Evolutionary conservation across 108 stramenopile genomes (phyloP), one percentile per base, ranked within the genome.

Genomic region (Asterionellopsis glacialis): DNA sequence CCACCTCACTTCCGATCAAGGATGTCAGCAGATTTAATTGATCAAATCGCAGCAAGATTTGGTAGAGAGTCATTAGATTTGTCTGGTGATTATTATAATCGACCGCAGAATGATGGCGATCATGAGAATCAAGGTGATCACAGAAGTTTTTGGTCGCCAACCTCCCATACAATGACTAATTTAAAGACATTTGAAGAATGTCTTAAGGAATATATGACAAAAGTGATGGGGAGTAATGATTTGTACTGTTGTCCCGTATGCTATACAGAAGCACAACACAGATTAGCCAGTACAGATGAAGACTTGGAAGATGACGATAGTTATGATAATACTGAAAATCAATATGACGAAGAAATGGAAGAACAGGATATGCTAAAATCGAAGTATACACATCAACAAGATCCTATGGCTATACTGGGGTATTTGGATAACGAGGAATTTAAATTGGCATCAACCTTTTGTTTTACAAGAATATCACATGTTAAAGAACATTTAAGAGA

Each of bases 41-140:
- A 92, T 70, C 90, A 88, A 58, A 92, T 92, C 39, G 81, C 83
- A 19, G 84, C 77, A 19, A 71, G 77, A 18, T 92, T 92, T 68
- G 87, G 90, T 16, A 63, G 85, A 24, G 63, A 59, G 6, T 85
- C 90, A 24, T 61, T 87, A 18, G 64, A 84, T 1, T 58, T 88
- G 49, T 59, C 83, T 18, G 79, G 84, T 44, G 18, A 55, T 15
- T 77, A 78, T 22, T 88, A 87, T 65, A 81, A 75, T 45, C 72
- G 75, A 48, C 45, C 59, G 43, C 24, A 52, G 11, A 44, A 54
- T 14, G 19, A 23, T 38, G 23, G 48, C n/a, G n/a, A n/a, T 18
- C 0, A 43, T 23, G 1, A 41, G 21, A 64, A 53, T 24, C 57
- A 68, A 33, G 43, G 23, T 11, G 50, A 23, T 13, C 0, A n/a